These are phyloP conservation scores for Cyclocybe aegerita DNA, from an alignment of 768 basidiomycete species.

Conservation along the genomic window DNA sequence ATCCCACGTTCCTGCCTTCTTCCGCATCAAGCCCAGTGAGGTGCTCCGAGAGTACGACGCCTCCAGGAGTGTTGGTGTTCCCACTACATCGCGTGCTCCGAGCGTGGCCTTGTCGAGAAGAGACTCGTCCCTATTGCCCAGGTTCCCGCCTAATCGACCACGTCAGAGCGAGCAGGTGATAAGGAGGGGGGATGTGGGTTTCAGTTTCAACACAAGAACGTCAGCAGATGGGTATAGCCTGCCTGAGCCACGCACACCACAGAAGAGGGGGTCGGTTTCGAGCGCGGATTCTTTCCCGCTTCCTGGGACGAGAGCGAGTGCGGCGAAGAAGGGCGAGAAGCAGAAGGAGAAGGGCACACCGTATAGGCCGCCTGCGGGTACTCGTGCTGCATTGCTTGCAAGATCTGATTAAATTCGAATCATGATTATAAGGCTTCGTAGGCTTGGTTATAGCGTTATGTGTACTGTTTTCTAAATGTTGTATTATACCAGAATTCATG, in stretches of 20 bases:
- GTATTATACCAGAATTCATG: too few relatives aligned
- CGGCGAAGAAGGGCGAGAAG: constrained; percentile 28
- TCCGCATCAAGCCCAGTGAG: background rate
- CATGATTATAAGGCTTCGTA: background rate
- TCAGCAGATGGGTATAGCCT: background rate
- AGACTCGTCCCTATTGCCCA: too few relatives aligned
- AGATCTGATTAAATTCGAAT: background rate
- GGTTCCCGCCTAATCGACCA: background rate
- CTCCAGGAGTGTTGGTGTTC: background rate
- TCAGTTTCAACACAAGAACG: constrained; percentile 1
- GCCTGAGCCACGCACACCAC: constrained; percentile 10
- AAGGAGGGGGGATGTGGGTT: background rate
- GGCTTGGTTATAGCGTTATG: too few relatives aligned
- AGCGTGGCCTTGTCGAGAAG: too few relatives aligned
- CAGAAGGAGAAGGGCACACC: constrained; percentile 31
- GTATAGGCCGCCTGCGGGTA: constrained; percentile 36
- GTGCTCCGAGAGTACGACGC: background rate
- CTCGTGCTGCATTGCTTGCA: constrained; percentile 27
- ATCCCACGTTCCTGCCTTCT: constrained; percentile 1
- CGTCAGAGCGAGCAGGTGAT: background rate
- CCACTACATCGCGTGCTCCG: too few relatives aligned
- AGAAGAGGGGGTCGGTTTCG: constrained; percentile 10
- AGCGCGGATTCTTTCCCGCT: constrained; percentile 32
- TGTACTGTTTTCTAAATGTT: too few relatives aligned
- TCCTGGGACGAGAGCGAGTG: constrained; percentile 36